phyloP scores from a whole-genome alignment of 108 stramenopile genomes.

The Cyclostephanos tholiformis region DNA sequence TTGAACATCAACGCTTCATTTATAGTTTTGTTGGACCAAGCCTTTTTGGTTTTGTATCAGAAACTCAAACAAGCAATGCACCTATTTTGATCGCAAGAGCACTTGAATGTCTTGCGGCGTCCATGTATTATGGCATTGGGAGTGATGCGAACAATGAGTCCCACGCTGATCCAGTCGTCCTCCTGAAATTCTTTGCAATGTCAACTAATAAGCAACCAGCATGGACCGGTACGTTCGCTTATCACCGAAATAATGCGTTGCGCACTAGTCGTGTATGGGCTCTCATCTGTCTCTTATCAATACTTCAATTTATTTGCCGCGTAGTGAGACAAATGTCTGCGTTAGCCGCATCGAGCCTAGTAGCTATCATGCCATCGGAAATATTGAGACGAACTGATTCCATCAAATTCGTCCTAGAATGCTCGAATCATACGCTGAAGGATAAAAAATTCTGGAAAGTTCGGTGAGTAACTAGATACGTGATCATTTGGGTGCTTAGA shows the following conservation, averaged over 20 bases:
- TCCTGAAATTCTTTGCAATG: constrained; percentile 30
- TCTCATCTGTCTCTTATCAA: constrained; percentile 1
- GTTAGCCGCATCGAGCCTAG: constrained; percentile 56
- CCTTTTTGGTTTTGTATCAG: constrained; percentile 35
- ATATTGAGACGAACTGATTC: constrained; percentile 46
- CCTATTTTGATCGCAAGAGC: constrained; percentile 74
- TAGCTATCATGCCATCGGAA: constrained; percentile 36
- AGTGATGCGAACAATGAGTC: background rate
- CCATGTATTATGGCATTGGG: constrained; percentile 65
- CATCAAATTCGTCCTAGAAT: constrained; percentile 48
- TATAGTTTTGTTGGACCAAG: constrained; percentile 40
- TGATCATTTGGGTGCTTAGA: background rate
- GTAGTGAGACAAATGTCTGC: constrained; percentile 57
- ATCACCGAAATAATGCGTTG: constrained; percentile 48
- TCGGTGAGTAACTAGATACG: constrained; percentile 16
- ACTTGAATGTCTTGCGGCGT: constrained; percentile 62
- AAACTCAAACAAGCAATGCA: constrained; percentile 25
- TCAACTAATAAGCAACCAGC: constrained; percentile 37
- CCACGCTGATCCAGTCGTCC: constrained; percentile 16
- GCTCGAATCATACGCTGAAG: constrained; percentile 52
- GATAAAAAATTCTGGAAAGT: constrained; percentile 90
- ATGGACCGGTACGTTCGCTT: constrained; percentile 45
- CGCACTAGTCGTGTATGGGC: background rate
- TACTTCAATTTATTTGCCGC: background rate
- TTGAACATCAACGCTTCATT: constrained; percentile 20